phyloP scores from a whole-genome alignment of 106 monocot genomes.

The Amphibolis antarctica region DNA sequence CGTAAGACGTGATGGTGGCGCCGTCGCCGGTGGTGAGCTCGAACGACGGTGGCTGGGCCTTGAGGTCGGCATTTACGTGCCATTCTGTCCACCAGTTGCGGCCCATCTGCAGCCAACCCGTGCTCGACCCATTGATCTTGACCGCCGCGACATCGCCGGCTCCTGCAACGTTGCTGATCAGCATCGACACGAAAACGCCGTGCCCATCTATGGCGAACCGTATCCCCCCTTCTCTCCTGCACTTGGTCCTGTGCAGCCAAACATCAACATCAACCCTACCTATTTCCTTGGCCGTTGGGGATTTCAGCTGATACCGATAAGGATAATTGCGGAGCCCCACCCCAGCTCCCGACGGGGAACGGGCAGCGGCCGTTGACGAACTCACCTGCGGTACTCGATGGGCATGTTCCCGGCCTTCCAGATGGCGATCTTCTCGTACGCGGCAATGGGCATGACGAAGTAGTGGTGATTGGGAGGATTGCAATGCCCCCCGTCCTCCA shows the following conservation, averaged over 20 bases:
- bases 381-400: slow-evolving; percentile 77
- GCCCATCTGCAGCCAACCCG: slow-evolving; percentile 87
- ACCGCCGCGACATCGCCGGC: slow-evolving; percentile 74
- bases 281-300: too few species aligned
- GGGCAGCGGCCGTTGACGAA: neutral
- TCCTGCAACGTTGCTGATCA: slow-evolving; percentile 83
- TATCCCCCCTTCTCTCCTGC: slow-evolving; percentile 61
- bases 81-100: slow-evolving; percentile 89
- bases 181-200: slow-evolving; percentile 59
- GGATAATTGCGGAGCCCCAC: too few species aligned
- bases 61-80: slow-evolving; percentile 76
- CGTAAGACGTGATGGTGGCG: slow-evolving; percentile 50
- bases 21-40: slow-evolving; percentile 76
- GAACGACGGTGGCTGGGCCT: slow-evolving; percentile 70
- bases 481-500: slow-evolving; percentile 67
- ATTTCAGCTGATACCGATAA: too few species aligned
- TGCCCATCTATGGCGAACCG: slow-evolving; percentile 64
- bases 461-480: slow-evolving; percentile 91
- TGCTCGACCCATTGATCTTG: slow-evolving; percentile 68
- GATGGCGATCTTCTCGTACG: slow-evolving; percentile 95
- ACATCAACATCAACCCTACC: too few species aligned
- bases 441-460: slow-evolving; percentile 83
- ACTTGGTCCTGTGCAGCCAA: slow-evolving; percentile 49
- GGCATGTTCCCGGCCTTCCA: slow-evolving; percentile 97
- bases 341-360: too few species aligned